Base-by-base conservation (phyloP, 208 protist species). In the Perkinsela sp. region DNA sequence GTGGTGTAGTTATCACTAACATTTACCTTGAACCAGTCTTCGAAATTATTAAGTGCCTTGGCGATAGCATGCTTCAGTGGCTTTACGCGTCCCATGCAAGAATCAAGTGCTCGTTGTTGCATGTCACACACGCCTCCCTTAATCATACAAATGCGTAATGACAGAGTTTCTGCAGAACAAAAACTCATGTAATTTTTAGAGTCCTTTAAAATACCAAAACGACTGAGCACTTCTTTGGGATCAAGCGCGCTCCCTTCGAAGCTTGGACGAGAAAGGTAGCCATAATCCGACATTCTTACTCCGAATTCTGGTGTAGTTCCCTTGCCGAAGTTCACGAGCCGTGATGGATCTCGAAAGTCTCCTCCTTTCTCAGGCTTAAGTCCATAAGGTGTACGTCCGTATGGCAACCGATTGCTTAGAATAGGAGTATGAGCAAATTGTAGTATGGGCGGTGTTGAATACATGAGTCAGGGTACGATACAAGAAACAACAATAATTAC, bases 1-100 rank as follows among this genome's bases (percentile, higher is more conserved):
- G 88, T 90, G 28, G 85, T 90, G 78, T 90, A 82, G 70, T 90
- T 90, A 71, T 90, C 85, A 0, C 78, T 84, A 0, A 90, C 85
- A 69, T 88, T 90, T 66, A 87, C 81, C 31, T 87, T 85, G 68
- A 89, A 88, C 85, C 85, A 90, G 73, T 90, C 85, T 67, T 82
- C 84, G 75, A 89, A 90, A 73, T 83, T 80, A n/a, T 66, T 68
- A 32, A 80, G 78, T 6, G 83, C 82, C 65, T 69, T 48, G 31
- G 73, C 76, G 73, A 90, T 82, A 28, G 85, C 83, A 2, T 74
- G 82, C 65, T 83, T 79, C 29, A 90, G 76, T 32, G 85, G 79
- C 28, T 78, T 80, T 0, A 90, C 85, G 68, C 85, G 84, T 57
- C 72, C 75, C 32, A 90, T 77, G 68, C 85, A 90, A 65, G 74